Conservation (phyloP, 2,329 filamentous ascomycete species). For the Lasiodiplodia citricola region DNA sequence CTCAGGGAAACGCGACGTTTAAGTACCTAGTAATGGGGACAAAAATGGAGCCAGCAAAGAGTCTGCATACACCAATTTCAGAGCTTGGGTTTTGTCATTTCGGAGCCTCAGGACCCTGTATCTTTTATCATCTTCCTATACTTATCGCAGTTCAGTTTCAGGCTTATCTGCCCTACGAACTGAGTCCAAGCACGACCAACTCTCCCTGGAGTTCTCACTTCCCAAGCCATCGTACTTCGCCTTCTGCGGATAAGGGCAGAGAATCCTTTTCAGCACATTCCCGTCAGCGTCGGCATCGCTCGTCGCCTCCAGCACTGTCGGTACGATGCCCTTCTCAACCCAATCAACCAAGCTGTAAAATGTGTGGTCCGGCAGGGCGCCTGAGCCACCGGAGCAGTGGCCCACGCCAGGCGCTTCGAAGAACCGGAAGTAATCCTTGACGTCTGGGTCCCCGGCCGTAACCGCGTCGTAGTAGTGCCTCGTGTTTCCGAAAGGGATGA, state of each 20-base stretch:
- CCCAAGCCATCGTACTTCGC: no score
- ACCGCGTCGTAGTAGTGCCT: conserved; percentile 1
- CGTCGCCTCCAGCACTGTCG: neutral
- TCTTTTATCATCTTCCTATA: no score
- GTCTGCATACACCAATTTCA: no score
- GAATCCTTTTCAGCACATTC: neutral
- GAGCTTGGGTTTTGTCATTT: no score
- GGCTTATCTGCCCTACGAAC: no score
- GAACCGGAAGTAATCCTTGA: conserved; percentile 28
- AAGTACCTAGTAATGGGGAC: no score
- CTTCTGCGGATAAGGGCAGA: neutral
- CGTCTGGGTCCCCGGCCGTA: conserved; percentile 8
- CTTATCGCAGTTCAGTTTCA: no score
- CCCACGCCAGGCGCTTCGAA: conserved; percentile 28
- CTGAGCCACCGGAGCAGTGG: conserved; percentile 23
- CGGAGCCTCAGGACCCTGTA: no score
- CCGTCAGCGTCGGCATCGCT: neutral
- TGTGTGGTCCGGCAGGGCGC: neutral
- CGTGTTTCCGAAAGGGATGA: neutral
- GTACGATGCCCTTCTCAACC: conserved; percentile 21
- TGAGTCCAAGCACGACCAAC: no score
- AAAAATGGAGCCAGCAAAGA: no score
- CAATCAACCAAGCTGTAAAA: conserved; percentile 12
- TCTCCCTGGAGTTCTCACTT: no score
- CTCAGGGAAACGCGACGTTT: no score